A percentile compares a stretch with the other conserved stretches of the same genome.
Conservation (phyloP, 1,284 basidiomycete species). For the Pseudozyma thailandica region DNA sequence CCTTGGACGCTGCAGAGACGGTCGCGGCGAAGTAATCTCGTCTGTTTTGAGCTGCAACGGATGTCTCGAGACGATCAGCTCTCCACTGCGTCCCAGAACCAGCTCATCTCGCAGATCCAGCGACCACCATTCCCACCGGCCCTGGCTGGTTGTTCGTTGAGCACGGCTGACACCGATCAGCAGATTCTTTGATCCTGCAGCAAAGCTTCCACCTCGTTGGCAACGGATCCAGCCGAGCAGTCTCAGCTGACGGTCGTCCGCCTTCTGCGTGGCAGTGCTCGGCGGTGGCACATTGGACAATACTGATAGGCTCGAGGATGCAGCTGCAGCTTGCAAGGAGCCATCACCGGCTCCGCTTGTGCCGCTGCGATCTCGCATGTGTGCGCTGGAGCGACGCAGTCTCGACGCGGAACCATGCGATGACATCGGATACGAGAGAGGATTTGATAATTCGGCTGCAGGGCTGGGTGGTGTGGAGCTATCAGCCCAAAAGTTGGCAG, state of each 20-base stretch:
- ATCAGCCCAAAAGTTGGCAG: conserved; percentile 41
- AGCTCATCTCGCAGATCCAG: conserved; percentile 42
- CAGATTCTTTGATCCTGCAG: conserved; percentile 2
- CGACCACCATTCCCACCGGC: conserved; percentile 47
- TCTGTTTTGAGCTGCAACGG: conserved; percentile 18
- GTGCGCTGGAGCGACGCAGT: conserved; percentile 35
- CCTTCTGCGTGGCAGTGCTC: conserved; percentile 17
- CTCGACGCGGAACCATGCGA: conserved; percentile 43
- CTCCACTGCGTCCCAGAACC: conserved; percentile 40
- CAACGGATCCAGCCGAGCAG: conserved; percentile 45
- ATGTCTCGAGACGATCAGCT: conserved; percentile 33
- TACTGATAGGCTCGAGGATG: conserved; percentile 24
- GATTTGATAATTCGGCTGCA: conserved; percentile 31
- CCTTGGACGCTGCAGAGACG: conserved; percentile 9
- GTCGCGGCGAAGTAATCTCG: not conserved
- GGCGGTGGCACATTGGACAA: conserved; percentile 30
- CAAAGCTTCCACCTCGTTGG: conserved; percentile 36
- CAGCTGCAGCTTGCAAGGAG: conserved; percentile 9
- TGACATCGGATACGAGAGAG: conserved; percentile 45
- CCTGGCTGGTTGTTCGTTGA: conserved; percentile 9
- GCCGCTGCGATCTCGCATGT: conserved; percentile 39
- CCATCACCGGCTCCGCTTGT: conserved; percentile 5
- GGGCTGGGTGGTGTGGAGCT: conserved; percentile 46
- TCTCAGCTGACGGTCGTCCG: conserved; percentile 36
- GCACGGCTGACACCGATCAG: conserved; percentile 29